These are phyloP conservation scores for Cytospora schulzeri DNA, from an alignment of 2,329 filamentous ascomycete species.

Conservation along the genomic window DNA sequence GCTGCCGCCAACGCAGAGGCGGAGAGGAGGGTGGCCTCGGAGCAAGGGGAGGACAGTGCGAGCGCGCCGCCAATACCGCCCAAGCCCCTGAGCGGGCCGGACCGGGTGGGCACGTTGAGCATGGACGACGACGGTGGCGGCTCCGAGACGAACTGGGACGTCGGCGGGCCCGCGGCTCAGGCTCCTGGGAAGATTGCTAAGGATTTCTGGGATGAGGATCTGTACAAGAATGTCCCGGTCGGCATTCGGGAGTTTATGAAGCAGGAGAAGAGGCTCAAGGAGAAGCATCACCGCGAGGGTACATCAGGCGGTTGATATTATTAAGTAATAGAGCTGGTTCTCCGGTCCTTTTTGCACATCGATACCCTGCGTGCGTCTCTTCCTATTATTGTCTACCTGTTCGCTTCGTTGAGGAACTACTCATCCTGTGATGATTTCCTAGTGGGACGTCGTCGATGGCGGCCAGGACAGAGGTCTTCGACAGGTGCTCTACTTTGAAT, in stretches of 20 bases:
- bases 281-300: conserved; percentile 67
- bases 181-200: conserved; percentile 45
- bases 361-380: background rate
- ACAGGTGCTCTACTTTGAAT: background rate
- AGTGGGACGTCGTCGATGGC: background rate
- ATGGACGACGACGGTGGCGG: conserved; percentile 83
- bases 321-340: conserved; percentile 2
- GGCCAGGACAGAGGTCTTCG: background rate
- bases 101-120: conserved; percentile 48
- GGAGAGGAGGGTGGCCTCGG: conserved; percentile 50
- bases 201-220: conserved; percentile 63
- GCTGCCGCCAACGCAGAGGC: conserved; percentile 66
- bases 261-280: conserved; percentile 86
- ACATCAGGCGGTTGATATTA: conserved; percentile 44
- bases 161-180: conserved; percentile 38
- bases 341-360: background rate
- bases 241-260: conserved; percentile 98
- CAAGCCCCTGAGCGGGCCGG: conserved; percentile 29
- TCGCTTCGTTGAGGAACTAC: background rate
- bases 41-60: conserved; percentile 34
- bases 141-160: conserved; percentile 68
- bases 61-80: conserved; percentile 24
- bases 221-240: conserved; percentile 82
- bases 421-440: background rate
- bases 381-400: background rate